A percentile compares a stretch with the other conserved stretches of the same genome.
Evolutionary conservation across 2,329 filamentous ascomycete species (phyloP).

Genomic region (Cytospora mali): DNA sequence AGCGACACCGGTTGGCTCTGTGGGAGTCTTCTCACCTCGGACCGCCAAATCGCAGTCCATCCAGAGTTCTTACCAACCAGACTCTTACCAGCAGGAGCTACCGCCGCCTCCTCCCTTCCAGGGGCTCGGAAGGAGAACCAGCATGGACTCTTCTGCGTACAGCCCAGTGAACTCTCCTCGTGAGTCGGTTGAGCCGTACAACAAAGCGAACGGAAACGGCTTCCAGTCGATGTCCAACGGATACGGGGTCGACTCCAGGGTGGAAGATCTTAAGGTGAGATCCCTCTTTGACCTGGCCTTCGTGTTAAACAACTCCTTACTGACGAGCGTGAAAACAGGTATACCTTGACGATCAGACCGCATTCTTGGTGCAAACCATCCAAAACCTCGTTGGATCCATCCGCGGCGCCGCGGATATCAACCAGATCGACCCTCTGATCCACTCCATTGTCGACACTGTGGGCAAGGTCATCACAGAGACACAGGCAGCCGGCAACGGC

Average conservation of each 20-base stretch:
- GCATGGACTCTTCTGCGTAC: constrained; percentile 72
- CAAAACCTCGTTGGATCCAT: constrained; percentile 78
- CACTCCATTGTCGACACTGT: constrained; percentile 71
- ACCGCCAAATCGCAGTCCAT: constrained; percentile 34
- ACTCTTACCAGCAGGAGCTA: constrained; percentile 40
- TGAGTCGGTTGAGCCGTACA: constrained; percentile 54
- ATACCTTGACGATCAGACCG: constrained; percentile 82
- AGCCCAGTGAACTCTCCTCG: constrained; percentile 72
- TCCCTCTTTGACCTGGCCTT: neutral
- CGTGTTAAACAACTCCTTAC: neutral
- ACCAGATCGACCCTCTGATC: constrained; percentile 70
- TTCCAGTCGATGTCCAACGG: constrained; percentile 42
- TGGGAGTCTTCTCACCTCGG: constrained; percentile 67
- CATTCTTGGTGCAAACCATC: constrained; percentile 76
- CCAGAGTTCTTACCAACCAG: constrained; percentile 37
- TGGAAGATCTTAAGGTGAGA: constrained; percentile 54
- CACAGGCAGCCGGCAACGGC: constrained; percentile 59
- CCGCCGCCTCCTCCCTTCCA: constrained; percentile 60
- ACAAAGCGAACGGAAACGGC: constrained; percentile 41
- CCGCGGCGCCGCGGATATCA: constrained; percentile 64
- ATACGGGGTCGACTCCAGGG: constrained; percentile 43
- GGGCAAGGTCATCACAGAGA: constrained; percentile 68
- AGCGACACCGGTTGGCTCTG: constrained; percentile 66
- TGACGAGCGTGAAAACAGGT: constrained; percentile 49
- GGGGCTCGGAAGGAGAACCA: constrained; percentile 59